Evolutionary conservation across 805 yeast species (phyloP), one percentile per base, ranked within the genome.

Genomic region (Candida endomychidarum): DNA sequence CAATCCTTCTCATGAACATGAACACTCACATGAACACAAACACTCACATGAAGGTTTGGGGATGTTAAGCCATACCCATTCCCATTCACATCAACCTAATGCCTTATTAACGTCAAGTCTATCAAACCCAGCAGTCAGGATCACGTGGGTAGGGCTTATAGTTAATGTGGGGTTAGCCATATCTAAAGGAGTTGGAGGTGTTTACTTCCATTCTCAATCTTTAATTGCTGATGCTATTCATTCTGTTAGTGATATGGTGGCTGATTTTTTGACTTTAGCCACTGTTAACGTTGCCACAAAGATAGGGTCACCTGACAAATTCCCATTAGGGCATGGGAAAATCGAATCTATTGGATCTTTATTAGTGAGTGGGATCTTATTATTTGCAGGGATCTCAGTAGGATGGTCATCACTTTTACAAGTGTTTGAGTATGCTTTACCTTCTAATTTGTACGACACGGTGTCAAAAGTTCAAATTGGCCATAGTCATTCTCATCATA

Each of bases 151-250:
- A 37, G 99, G 99, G 0, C 72, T 91, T 29, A 63, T 81, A 20
- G 87, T 86, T 30, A 93, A 93, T 57, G 78, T 87, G 9, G 80
- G 85, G 10, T 82, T 93, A 83, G 97, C 96, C 0, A 67, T 77
- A 2, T 82, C 90, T 22, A 93, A 93, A 60, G 90, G 89, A 19
- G 61, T 80, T 16, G 98, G 98, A 21, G 99, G 99, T 6, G 70
- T 87, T 12, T 80, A 80, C 26, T 93, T 93, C 75, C 96, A 93
- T 60, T 93, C 99, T 0, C 96, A 90, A 59, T 90, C 97, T 2
- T 74, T 93, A 41, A 59, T 90, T 36, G 99, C 99, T 1, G 99
- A 93, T 62, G 90, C 97, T 1, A 82, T 89, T 20, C 99, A 93
- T 64, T 91, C 98, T 0, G 73, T 87, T 15, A 82, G 95, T 34